These are phyloP conservation scores for Escallonia rubra DNA, from an alignment of 129 eudicot species.

Conservation along the genomic window DNA sequence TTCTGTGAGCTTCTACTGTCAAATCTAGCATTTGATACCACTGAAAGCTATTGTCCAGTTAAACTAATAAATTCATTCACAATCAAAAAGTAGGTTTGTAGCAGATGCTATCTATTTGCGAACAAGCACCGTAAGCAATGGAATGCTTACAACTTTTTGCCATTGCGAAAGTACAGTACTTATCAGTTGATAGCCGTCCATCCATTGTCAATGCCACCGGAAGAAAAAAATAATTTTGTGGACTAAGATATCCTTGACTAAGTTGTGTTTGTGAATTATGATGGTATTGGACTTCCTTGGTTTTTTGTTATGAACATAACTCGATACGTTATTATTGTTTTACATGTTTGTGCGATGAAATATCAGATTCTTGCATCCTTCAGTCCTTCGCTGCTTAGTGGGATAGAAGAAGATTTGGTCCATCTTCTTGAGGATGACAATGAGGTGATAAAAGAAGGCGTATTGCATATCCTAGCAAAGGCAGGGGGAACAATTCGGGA, in stretches of 20 bases:
- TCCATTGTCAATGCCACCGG: not conserved
- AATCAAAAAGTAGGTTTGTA: not conserved
- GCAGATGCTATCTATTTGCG: not conserved
- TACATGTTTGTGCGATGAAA: conserved; percentile 2
- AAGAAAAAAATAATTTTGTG: not conserved
- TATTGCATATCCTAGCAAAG: conserved; percentile 77
- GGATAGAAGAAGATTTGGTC: conserved; percentile 75
- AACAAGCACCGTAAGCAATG: not conserved
- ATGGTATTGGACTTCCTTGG: not conserved
- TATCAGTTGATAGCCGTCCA: not conserved
- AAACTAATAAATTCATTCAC: not conserved
- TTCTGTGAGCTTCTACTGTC: not conserved
- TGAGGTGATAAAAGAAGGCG: conserved; percentile 82
- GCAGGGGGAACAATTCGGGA: conserved; percentile 92
- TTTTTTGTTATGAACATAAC: no score
- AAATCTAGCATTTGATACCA: not conserved
- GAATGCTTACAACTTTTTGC: not conserved
- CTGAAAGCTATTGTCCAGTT: not conserved
- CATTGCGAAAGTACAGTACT: not conserved
- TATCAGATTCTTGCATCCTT: conserved; percentile 81
- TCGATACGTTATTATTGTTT: no score
- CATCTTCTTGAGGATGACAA: conserved; percentile 89
- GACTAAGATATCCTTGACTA: no score
- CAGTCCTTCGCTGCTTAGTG: conserved; percentile 61
- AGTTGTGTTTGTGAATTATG: no score